Base-by-base conservation (phyloP, 1,139 yeast genomes). In the Arxiozyma bovina region DNA sequence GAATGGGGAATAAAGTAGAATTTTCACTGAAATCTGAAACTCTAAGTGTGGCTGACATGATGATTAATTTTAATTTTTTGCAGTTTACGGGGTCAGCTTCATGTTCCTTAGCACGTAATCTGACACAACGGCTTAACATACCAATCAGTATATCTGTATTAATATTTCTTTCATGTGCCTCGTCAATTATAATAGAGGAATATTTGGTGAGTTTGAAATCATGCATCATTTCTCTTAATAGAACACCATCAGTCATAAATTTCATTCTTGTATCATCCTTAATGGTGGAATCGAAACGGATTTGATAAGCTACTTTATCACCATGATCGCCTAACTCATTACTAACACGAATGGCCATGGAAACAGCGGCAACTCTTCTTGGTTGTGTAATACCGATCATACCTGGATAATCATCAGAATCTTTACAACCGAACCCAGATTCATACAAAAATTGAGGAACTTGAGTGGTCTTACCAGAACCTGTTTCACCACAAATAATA, bases 161-260 rank as follows among this genome's bases (percentile, higher is more conserved):
- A 58, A 91, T 83, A 65, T 90, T 91, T 66, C 99, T 80, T 69
- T 94, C 99, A 69, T 94, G 99, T 0, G 99, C 99, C 71, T 93
- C 99, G 74, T 94, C 99, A 57, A 94, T 88, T 41, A 94, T 79
- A 47, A 94, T 77, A 1, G 87, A 84, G 0, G 97, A 89, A 68
- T 94, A 94, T 65, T 87, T 88, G 42, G 80, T 77, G 51, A 94
- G 74, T 60, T 85, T 72, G 60, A 93, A 85, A 64, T 94, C 99
- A 0, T 81, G 74, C 84, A 93, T 85, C 85, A 94, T 83, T 70
- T 94, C 99, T 62, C 98, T 77, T 42, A 94, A 73, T 53, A 94
- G 73, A 46, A 94, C 96, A 81, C 99, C 99, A 75, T 94, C 99
- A 1, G 99, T 94, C 99, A 94, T 93, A 65, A 93, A 91, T 69